Conservation (phyloP, 139 green algal species). For the Picochlorum sp. region DNA sequence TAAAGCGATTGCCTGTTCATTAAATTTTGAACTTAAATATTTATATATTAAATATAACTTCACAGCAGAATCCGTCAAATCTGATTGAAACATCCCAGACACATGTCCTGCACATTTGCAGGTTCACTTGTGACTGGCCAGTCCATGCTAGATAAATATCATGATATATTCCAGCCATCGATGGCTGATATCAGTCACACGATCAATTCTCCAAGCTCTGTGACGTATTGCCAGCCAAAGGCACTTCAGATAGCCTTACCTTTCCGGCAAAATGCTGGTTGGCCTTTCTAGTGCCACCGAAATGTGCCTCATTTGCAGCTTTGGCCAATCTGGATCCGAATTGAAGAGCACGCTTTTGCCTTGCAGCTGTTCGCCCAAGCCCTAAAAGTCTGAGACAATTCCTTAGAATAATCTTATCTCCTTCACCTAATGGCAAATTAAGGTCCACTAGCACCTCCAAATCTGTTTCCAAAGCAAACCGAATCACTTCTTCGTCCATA, state of each 20-base stretch:
- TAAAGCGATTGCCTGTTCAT: no score
- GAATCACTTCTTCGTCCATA: slow-evolving; percentile 74
- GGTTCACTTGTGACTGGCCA: no score
- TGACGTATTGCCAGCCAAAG: slow-evolving; percentile 42
- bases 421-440: slow-evolving; percentile 32
- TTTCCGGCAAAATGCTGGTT: slow-evolving; percentile 55
- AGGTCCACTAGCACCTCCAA: slow-evolving; percentile 41
- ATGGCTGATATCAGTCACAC: not conserved
- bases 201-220: not conserved
- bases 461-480: slow-evolving; percentile 27
- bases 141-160: not conserved
- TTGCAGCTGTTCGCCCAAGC: slow-evolving; percentile 41
- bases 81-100: no score
- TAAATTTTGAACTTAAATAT: no score
- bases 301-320: slow-evolving; percentile 62
- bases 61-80: no score
- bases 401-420: slow-evolving; percentile 84
- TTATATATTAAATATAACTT: no score
- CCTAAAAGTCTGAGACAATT: slow-evolving; percentile 42
- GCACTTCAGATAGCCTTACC: slow-evolving; percentile 36
- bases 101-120: no score
- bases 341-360: slow-evolving; percentile 85
- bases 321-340: slow-evolving; percentile 82
- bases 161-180: not conserved
- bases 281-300: slow-evolving; percentile 72